Base-by-base conservation (phyloP, 805 yeast species). In the Wickerhamiella nectarea region DNA sequence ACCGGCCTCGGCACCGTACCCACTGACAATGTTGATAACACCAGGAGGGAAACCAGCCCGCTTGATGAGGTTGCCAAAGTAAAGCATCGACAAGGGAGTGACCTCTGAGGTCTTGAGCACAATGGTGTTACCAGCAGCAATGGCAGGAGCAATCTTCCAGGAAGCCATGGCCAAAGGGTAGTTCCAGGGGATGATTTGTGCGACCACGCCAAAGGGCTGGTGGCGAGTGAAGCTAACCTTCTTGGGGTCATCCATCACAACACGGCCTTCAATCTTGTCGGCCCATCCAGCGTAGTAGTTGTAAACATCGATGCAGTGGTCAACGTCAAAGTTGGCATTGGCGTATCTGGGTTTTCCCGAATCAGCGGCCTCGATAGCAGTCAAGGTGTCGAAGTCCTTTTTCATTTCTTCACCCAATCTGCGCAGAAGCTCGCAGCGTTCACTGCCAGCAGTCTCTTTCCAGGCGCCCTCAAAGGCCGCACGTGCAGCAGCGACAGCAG, bases 401-500 rank as follows among this genome's bases (percentile, higher is more conserved):
- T 82, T 94, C 52, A 87, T 64, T 55, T 80, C 68, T 50, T 82
- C 91, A 29, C 95, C 94, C 46, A 87, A 72, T 62, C 75, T 79
- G 67, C 64, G 60, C 51, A 87, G 66, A 35, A 72, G 72, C 46
- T 62, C 66, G 42, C 80, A 79, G 58, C 95, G 76, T 46, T 65
- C 70, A 20, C 69, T 55, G 12, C 95, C 93, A 48, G 81, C 80
- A 18, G 68, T 67, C 34, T 62, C 63, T 31, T 82, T 70, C 95
- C 95, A 87, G 20, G 64, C 64, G 46, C 74, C 68, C 39, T 38
- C 46, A 41, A 80, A 87, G 10, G 95, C 95, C 36, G 66, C 68
- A 52, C 74, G 67, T 35, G 97, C 96, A 35, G 93, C 91, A 19
- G 75, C 73, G 28, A 89, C 95, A 14, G 98, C 98, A 46, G 62